A percentile compares a stretch with the other conserved stretches of the same genome.
phyloP scores from a whole-genome alignment of 768 basidiomycete species.

The Suillus subaureus region DNA sequence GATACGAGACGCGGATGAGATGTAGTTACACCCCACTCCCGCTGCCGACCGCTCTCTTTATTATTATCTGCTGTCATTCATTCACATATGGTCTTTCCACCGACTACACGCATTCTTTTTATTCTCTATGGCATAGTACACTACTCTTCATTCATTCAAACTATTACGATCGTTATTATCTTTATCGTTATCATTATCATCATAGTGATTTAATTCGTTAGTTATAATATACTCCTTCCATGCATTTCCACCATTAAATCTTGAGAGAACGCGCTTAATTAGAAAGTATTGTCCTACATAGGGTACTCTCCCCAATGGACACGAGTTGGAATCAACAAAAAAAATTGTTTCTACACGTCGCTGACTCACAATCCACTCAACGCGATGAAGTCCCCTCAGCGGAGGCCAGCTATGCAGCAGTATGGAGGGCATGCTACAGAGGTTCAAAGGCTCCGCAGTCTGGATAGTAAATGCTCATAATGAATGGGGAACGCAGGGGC shows the following conservation, averaged over 20 bases:
- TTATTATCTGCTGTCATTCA: not conserved
- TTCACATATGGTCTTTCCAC: not conserved
- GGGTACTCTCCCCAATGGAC: no score
- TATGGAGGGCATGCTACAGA: not conserved
- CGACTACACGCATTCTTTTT: not conserved
- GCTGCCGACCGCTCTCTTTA: not conserved
- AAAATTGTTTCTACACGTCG: no score
- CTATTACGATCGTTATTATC: not conserved
- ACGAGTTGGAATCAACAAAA: no score
- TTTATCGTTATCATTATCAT: not conserved
- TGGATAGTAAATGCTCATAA: not conserved
- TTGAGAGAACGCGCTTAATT: no score
- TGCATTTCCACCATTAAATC: not conserved
- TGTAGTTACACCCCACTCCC: not conserved
- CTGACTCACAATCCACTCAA: not conserved
- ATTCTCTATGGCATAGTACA: not conserved
- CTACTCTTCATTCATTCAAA: not conserved
- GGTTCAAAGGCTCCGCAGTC: not conserved
- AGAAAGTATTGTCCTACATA: no score
- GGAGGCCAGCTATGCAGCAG: not conserved
- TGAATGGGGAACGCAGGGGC: not conserved
- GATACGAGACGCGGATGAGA: no score
- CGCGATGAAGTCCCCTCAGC: not conserved
- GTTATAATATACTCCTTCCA: not conserved
- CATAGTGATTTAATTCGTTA: not conserved